Conservation (phyloP, 495 filamentous ascomycete genomes). For the Chaetomium cochliodes region DNA sequence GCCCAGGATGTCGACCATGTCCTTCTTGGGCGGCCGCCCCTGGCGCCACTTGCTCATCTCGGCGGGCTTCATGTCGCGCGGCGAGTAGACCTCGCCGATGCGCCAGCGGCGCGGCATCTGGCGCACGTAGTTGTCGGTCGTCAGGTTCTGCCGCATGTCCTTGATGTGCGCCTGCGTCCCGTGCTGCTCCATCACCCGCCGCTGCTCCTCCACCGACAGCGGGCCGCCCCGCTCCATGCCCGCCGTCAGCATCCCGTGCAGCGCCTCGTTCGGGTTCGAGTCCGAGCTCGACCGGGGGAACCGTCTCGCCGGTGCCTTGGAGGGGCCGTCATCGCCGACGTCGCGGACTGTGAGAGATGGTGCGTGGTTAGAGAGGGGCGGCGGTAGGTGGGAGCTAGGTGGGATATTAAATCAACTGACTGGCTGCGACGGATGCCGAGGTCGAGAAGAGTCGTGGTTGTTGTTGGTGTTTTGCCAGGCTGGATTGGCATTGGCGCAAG, state of each 20-base stretch:
- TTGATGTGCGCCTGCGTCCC: constrained; percentile 7
- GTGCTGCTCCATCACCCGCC: constrained; percentile 14
- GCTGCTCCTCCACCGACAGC: constrained; percentile 7
- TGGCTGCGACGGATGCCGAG: constrained; percentile 12
- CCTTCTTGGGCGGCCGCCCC: constrained; percentile 47
- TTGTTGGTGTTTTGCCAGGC: constrained; percentile 9
- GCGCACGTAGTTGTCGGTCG: constrained; percentile 38
- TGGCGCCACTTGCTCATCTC: constrained; percentile 68
- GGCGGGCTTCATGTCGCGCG: constrained; percentile 73
- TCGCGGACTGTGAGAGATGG: constrained; percentile 18
- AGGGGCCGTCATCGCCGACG: constrained; percentile 17
- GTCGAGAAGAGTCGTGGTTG: constrained; percentile 23
- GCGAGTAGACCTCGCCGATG: constrained; percentile 81
- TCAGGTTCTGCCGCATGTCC: constrained; percentile 19
- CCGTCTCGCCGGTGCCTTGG: constrained; percentile 15
- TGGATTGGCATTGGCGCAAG: constrained; percentile 17
- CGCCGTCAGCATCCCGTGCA: background rate
- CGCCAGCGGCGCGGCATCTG: constrained; percentile 60
- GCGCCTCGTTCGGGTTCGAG: constrained; percentile 8
- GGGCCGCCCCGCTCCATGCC: constrained; percentile 9
- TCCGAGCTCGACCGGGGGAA: background rate
- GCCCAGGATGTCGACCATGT: constrained; percentile 78
- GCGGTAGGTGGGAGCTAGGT: background rate
- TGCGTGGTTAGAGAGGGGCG: background rate
- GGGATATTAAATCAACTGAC: constrained; percentile 4